Conservation (phyloP, 805 yeast species). For the Wickerhamiella sergipiensis region DNA sequence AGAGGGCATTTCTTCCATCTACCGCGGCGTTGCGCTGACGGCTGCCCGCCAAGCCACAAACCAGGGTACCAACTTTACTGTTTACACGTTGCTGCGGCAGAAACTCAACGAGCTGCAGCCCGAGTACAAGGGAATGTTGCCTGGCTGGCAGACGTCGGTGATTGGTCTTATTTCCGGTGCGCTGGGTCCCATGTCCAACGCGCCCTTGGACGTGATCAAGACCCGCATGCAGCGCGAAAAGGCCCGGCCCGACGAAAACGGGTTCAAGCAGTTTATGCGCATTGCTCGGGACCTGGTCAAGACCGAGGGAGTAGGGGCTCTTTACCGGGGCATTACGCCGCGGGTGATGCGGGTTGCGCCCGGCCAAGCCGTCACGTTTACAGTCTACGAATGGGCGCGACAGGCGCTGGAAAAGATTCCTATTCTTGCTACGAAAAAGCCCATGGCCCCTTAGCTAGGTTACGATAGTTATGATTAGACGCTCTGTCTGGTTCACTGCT, state of each 20-base stretch:
- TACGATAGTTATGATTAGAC: not conserved
- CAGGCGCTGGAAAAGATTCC: constrained; percentile 35
- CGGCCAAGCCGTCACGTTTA: constrained; percentile 97
- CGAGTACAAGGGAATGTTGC: constrained; percentile 46
- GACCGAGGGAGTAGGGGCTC: constrained; percentile 79
- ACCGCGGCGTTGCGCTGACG: constrained; percentile 89
- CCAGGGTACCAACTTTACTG: constrained; percentile 97
- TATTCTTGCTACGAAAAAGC: constrained; percentile 9
- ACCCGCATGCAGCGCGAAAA: constrained; percentile 91
- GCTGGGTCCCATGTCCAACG: constrained; percentile 92
- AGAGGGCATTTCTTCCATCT: constrained; percentile 79
- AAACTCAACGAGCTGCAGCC: constrained; percentile 42
- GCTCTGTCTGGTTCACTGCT: too few relatives aligned
- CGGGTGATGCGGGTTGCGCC: constrained; percentile 99
- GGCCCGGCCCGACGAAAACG: constrained; percentile 46
- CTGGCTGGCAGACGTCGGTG: constrained; percentile 86
- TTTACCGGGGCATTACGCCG: constrained; percentile 96
- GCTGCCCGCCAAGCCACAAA: constrained; percentile 97
- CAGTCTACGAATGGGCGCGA: constrained; percentile 85
- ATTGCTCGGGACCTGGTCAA: constrained; percentile 69
- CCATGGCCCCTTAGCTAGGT: constrained; percentile 4
- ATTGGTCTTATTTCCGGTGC: constrained; percentile 93
- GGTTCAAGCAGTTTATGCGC: constrained; percentile 62
- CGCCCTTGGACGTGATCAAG: constrained; percentile 93
- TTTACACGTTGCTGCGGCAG: constrained; percentile 73